phyloP scores from a whole-genome alignment of 1,284 basidiomycete species.

The Boletus sp. region DNA sequence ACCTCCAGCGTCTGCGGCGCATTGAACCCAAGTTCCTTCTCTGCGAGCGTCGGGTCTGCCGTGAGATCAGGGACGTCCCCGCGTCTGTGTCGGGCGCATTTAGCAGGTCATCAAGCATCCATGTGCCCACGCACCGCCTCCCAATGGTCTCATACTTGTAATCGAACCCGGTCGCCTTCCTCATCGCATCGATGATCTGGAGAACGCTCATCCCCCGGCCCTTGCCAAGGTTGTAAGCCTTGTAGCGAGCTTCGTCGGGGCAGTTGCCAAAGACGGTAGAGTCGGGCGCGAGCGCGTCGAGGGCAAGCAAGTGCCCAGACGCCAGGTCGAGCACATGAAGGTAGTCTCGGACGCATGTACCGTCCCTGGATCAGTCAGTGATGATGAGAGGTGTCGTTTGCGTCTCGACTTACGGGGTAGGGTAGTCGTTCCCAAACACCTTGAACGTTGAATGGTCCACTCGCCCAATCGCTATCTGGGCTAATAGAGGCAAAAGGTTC shows the following conservation, averaged over 20 bases:
- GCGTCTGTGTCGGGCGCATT: conserved; percentile 46
- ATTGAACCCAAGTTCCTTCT: conserved; percentile 93
- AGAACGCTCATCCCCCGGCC: conserved; percentile 91
- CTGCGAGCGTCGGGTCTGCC: conserved; percentile 87
- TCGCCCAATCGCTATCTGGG: conserved; percentile 93
- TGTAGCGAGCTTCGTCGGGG: conserved; percentile 61
- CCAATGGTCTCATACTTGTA: conserved; percentile 90
- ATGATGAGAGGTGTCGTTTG: neutral
- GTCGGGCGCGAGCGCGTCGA: conserved; percentile 76
- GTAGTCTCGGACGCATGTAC: conserved; percentile 97
- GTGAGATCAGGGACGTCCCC: conserved; percentile 98
- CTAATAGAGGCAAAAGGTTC: conserved; percentile 91
- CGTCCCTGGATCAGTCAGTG: conserved; percentile 59
- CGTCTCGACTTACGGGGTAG: conserved; percentile 67
- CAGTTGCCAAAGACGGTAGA: conserved; percentile 55
- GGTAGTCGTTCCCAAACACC: conserved; percentile 98
- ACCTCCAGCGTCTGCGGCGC: conserved; percentile 78
- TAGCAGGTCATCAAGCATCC: conserved; percentile 4
- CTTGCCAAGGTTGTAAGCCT: conserved; percentile 96
- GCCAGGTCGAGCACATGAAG: conserved; percentile 96
- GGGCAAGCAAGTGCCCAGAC: conserved; percentile 86
- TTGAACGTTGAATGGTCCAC: conserved; percentile 79
- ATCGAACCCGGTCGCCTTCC: conserved; percentile 82
- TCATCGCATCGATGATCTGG: conserved; percentile 95
- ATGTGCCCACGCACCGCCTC: conserved; percentile 60